Evolutionary conservation across 2,329 filamentous ascomycete genomes (phyloP).

Genomic region (Fusarium subtropicale): DNA sequence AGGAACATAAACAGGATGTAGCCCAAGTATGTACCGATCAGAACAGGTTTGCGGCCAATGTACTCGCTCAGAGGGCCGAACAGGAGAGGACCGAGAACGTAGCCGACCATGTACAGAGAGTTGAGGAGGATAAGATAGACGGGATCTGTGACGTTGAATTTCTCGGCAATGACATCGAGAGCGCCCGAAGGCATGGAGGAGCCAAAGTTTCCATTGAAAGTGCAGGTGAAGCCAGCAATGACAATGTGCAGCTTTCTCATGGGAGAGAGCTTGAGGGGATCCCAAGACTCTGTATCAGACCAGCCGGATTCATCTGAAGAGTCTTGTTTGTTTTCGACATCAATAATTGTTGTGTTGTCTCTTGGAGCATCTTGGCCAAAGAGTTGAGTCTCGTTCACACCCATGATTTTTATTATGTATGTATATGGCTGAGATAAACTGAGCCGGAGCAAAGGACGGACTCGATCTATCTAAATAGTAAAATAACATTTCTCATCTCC

Average conservation of each 20-base stretch:
- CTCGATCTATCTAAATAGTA: slow-evolving; percentile 14
- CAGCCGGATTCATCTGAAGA: slow-evolving; percentile 37
- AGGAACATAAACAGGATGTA: slow-evolving; percentile 52
- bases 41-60: slow-evolving; percentile 50
- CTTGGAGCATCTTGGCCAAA: slow-evolving; percentile 16
- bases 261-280: slow-evolving; percentile 50
- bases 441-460: not conserved
- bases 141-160: slow-evolving; percentile 45
- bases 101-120: slow-evolving; percentile 53
- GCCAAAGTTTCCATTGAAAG: slow-evolving; percentile 53
- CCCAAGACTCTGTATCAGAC: slow-evolving; percentile 37
- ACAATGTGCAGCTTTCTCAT: slow-evolving; percentile 51
- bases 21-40: slow-evolving; percentile 51
- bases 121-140: slow-evolving; percentile 51
- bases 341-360: slow-evolving; percentile 7
- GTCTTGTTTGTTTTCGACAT: slow-evolving; percentile 25
- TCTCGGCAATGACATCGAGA: slow-evolving; percentile 50
- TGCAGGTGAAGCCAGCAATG: slow-evolving; percentile 52
- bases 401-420: slow-evolving; percentile 16
- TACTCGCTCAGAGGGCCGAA: slow-evolving; percentile 53
- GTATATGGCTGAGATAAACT: not conserved
- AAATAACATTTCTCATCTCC: slow-evolving; percentile 7
- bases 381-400: slow-evolving; percentile 13
- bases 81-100: slow-evolving; percentile 51
- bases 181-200: slow-evolving; percentile 53